A percentile compares a stretch with the other conserved stretches of the same genome.
Conservation (phyloP, 345 rosid genomes). For the Eucalyptus decipiens region DNA sequence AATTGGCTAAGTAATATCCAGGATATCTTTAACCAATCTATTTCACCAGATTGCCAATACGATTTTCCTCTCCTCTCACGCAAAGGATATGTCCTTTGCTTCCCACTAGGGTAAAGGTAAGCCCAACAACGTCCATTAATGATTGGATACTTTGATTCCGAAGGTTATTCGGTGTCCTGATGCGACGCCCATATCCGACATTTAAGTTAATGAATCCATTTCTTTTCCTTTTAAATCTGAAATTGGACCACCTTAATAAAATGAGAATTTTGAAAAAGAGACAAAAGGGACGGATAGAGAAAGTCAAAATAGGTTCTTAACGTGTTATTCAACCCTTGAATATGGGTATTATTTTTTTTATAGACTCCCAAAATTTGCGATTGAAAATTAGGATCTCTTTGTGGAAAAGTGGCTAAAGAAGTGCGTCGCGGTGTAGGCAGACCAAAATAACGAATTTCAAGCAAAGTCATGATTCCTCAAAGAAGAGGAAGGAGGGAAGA, state of each 20-base stretch:
- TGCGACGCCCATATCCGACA: neutral
- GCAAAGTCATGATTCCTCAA: neutral
- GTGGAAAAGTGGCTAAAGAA: neutral
- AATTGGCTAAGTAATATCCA: neutral
- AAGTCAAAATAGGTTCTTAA: neutral
- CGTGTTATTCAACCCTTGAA: neutral
- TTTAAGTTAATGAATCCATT: neutral
- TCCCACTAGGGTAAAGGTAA: constrained; percentile 27
- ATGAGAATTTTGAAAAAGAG: neutral
- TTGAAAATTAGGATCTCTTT: neutral
- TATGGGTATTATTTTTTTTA: neutral
- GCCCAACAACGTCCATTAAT: neutral
- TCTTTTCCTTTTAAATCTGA: neutral
- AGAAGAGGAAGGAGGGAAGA: neutral
- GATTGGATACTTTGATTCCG: neutral
- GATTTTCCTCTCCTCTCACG: constrained; percentile 8
- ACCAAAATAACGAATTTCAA: neutral
- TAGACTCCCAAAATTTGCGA: neutral
- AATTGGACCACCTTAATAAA: neutral
- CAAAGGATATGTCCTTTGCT: constrained; percentile 31
- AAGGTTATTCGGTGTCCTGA: neutral
- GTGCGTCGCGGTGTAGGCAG: neutral
- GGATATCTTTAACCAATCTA: neutral
- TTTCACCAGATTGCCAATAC: neutral
- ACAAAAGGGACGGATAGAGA: neutral